These are phyloP conservation scores for Ascoidea tarda DNA, from an alignment of 805 yeast species.

Conservation along the genomic window DNA sequence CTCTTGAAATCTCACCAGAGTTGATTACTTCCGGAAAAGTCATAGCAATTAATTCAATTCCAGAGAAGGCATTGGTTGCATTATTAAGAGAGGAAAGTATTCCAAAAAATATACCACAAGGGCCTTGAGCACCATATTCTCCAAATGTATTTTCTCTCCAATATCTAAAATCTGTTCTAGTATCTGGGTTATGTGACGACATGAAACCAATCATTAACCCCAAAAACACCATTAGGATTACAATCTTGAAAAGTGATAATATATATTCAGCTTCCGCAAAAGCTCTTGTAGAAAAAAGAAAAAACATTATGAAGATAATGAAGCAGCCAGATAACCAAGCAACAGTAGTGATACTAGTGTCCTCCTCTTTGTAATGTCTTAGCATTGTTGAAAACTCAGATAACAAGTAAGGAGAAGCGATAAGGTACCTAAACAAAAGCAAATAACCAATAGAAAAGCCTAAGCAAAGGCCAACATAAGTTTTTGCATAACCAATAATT, in stretches of 20 bases:
- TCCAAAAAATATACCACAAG: slow-evolving; percentile 44
- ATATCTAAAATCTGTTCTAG: slow-evolving; percentile 58
- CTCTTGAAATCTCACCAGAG: slow-evolving; percentile 45
- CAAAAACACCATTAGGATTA: slow-evolving; percentile 55
- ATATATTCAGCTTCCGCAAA: slow-evolving; percentile 35
- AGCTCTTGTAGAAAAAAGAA: slow-evolving; percentile 29
- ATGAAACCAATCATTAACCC: slow-evolving; percentile 47
- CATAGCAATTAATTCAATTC: slow-evolving; percentile 56
- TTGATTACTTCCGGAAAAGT: slow-evolving; percentile 58
- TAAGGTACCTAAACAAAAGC: slow-evolving; percentile 35
- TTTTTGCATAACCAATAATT: slow-evolving; percentile 44
- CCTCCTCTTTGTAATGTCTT: slow-evolving; percentile 33
- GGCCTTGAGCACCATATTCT: slow-evolving; percentile 28
- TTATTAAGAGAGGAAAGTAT: slow-evolving; percentile 49
- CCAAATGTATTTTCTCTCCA: slow-evolving; percentile 54
- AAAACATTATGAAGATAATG: slow-evolving; percentile 26
- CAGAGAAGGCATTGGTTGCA: slow-evolving; percentile 57
- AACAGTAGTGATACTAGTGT: slow-evolving; percentile 25
- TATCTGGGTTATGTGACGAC: slow-evolving; percentile 71
- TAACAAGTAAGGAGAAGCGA: slow-evolving; percentile 41
- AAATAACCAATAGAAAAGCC: slow-evolving; percentile 48
- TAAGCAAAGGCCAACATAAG: slow-evolving; percentile 39
- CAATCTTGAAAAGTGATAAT: slow-evolving; percentile 49
- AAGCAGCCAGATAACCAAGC: slow-evolving; percentile 39
- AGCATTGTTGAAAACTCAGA: slow-evolving; percentile 41